Evolutionary conservation across 306 rosid species (phyloP).

Genomic region (Ormosia emarginata): DNA sequence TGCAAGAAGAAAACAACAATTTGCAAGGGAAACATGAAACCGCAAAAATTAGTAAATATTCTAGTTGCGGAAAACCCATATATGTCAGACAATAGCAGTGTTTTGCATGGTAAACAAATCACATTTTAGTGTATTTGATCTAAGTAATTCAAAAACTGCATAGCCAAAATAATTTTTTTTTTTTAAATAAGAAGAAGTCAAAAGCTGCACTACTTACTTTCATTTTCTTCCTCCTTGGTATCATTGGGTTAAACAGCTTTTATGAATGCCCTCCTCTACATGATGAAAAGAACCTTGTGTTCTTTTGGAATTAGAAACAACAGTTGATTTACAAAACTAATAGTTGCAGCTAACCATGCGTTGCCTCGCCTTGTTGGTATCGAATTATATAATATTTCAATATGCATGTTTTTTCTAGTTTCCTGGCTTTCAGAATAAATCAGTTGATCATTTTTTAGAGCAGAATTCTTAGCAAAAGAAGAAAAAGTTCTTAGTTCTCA

Average conservation of each 20-base stretch:
- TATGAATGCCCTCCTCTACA: neutral
- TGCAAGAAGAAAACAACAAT: neutral
- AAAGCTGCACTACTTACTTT: neutral
- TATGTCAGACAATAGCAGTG: neutral
- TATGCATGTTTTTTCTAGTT: neutral
- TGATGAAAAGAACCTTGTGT: neutral
- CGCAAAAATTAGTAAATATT: neutral
- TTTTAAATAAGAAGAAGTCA: too few relatives aligned
- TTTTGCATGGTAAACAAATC: neutral
- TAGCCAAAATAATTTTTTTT: neutral
- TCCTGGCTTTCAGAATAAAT: neutral
- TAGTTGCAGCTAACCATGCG: neutral
- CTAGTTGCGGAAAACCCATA: neutral
- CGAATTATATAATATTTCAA: neutral
- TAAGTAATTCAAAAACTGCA: neutral
- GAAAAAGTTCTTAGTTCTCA: neutral
- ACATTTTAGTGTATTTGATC: neutral
- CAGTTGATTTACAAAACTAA: neutral
- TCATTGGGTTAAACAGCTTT: neutral
- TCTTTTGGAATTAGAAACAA: neutral
- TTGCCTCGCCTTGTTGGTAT: neutral
- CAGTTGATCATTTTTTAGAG: neutral
- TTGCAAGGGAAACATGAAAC: neutral
- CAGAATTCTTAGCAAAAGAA: neutral
- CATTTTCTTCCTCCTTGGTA: neutral